Percentiles rank a stretch among this genome's conserved stretches.
phyloP scores from a whole-genome alignment of 768 basidiomycete species.

The Termitomyces sp. region DNA sequence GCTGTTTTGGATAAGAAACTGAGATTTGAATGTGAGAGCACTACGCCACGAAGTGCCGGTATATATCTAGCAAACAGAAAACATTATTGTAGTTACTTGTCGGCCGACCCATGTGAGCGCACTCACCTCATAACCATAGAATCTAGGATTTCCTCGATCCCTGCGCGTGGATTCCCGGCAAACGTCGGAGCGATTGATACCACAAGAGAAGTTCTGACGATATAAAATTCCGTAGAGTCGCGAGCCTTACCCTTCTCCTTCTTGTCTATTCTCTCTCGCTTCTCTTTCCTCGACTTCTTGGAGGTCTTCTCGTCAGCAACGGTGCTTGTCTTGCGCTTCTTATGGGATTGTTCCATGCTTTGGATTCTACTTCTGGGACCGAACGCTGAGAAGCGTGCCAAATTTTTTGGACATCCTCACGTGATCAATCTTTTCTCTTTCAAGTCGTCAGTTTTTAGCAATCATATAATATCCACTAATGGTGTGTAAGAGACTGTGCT shows the following conservation, averaged over 20 bases:
- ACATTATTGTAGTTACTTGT: neutral
- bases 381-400: neutral
- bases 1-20: conserved; percentile 60
- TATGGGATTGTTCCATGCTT: conserved; percentile 23
- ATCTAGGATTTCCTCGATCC: conserved; percentile 87
- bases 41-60: conserved; percentile 79
- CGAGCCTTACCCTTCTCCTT: conserved; percentile 31
- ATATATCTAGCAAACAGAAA: conserved; percentile 57
- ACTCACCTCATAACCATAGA: conserved; percentile 92
- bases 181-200: conserved; percentile 82
- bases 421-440: neutral
- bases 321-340: conserved; percentile 43
- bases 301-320: conserved; percentile 18
- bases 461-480: conserved; percentile 2
- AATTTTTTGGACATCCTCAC: conserved; percentile 9
- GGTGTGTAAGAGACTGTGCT: conserved; percentile 6
- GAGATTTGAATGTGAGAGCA: conserved; percentile 80
- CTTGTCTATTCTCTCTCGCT: conserved; percentile 24
- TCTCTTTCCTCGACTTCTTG: conserved; percentile 33
- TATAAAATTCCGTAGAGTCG: conserved; percentile 46
- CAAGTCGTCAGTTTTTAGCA: neutral
- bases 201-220: conserved; percentile 58
- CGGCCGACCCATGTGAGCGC: neutral
- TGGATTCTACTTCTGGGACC: neutral
- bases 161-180: conserved; percentile 60